Evolutionary conservation across 805 yeast species (phyloP), one percentile per base, ranked within the genome.

Genomic region (Candida montana): DNA sequence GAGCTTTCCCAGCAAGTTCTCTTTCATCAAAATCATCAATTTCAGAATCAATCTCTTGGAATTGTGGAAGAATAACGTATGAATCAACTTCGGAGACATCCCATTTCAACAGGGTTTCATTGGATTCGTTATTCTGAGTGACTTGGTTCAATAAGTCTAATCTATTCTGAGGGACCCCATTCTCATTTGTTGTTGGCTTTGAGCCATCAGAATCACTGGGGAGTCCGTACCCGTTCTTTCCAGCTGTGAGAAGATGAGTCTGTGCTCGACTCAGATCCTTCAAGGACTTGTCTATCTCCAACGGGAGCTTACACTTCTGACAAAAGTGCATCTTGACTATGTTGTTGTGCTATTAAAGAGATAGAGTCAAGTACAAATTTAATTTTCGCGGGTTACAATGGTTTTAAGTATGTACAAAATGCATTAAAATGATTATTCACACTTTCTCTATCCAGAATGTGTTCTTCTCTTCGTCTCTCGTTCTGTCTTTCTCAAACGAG

Each of bases 221-320:
- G 10, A 42, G 37, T n/a, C 48, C 53, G 34, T 51, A 42, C 10
- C 52, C 50, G 39, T 37, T 51, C 41, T 54, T 65, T 7, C 63
- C 65, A n/a, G 62, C 61, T 0, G 74, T 63, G 16, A 83, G 61
- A 18, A 81, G 64, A 31, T 73, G 70, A 4, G 71, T 62, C 54
- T 82, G 89, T 0, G 81, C 78, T 18, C 68, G 63, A 36, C 75
- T 71, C 20, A 81, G 57, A 26, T 71, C 72, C 17, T 64, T 57
- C 12, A 83, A 56, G 0, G 87, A 73, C 11, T 70, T 70, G 55
- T 83, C 85, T 5, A 81, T 61, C 11, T 58, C 55, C 26, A 83
- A 54, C 1, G 85, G 83, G 17, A 75, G 65, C 44, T 75, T 69
- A 58, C 91, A 83, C 50, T 77, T 63, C 54, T 77, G 84, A 60